phyloP scores from a whole-genome alignment of 495 filamentous ascomycete species.

The Aspergillus heteromorphus region DNA sequence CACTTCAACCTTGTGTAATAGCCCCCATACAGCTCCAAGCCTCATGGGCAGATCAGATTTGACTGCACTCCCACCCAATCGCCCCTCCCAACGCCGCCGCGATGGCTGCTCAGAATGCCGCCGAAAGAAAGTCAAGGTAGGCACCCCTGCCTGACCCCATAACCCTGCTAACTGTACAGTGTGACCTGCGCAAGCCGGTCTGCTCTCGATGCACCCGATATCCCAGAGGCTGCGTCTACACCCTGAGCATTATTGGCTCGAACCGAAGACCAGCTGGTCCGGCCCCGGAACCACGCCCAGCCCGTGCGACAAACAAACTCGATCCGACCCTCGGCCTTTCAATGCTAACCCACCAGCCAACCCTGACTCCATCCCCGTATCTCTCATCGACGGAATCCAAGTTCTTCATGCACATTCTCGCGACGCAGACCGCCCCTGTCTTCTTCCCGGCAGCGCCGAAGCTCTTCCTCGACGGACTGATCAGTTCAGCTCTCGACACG shows the following conservation, averaged over 20 bases:
- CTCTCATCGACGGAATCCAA: constrained; percentile 18
- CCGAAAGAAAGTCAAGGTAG: constrained; percentile 31
- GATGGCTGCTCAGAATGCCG: constrained; percentile 33
- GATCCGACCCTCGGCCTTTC: background rate
- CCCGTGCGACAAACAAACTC: background rate
- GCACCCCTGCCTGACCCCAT: background rate
- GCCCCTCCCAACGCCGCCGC: constrained; percentile 16
- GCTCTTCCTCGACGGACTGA: constrained; percentile 21
- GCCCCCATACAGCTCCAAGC: background rate
- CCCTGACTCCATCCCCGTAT: constrained; percentile 17
- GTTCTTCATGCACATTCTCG: constrained; percentile 26
- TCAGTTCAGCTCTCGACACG: constrained; percentile 20
- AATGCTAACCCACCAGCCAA: constrained; percentile 11
- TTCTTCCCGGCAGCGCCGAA: constrained; percentile 26
- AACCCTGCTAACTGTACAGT: constrained; percentile 9
- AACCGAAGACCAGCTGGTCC: background rate
- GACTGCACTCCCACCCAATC: background rate
- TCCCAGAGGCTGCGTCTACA: constrained; percentile 24
- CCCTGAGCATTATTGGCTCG: constrained; percentile 17
- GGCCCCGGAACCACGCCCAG: too few species aligned
- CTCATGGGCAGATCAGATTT: background rate
- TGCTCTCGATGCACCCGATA: constrained; percentile 27
- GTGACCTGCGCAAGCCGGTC: constrained; percentile 23
- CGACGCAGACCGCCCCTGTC: constrained; percentile 21
- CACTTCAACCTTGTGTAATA: background rate